These are phyloP conservation scores for Hypoxylon sp. DNA, from an alignment of 2,329 filamentous ascomycete genomes.

Conservation along the genomic window DNA sequence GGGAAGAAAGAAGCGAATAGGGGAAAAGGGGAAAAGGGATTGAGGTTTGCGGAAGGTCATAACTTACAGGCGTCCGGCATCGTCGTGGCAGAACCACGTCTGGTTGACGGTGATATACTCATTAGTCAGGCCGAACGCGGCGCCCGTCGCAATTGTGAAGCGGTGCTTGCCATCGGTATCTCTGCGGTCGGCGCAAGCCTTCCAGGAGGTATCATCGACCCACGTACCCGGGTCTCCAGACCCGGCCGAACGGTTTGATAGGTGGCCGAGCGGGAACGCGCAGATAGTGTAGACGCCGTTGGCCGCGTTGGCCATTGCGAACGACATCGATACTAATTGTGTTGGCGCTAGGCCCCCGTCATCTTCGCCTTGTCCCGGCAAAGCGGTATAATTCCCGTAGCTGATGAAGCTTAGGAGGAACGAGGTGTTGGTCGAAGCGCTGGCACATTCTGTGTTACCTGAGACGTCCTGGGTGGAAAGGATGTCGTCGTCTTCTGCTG, in stretches of 20 bases:
- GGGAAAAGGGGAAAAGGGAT: no score
- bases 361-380: constrained; percentile 38
- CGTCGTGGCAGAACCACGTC: constrained; percentile 50
- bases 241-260: constrained; percentile 12
- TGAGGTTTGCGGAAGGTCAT: not conserved
- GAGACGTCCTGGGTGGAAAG: constrained; percentile 19
- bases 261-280: constrained; percentile 44
- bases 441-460: constrained; percentile 33
- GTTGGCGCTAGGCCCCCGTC: constrained; percentile 25
- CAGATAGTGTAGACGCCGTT: constrained; percentile 44
- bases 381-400: constrained; percentile 47
- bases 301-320: constrained; percentile 43
- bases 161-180: constrained; percentile 48
- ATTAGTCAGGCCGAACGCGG: constrained; percentile 35
- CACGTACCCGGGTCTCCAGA: constrained; percentile 18
- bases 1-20: not conserved
- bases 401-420: constrained; percentile 37
- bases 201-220: constrained; percentile 43
- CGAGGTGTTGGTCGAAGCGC: constrained; percentile 12
- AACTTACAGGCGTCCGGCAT: constrained; percentile 45
- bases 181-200: constrained; percentile 48
- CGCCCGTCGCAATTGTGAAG: constrained; percentile 48
- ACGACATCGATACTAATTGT: constrained; percentile 45
- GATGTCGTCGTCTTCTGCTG: not conserved
- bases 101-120: constrained; percentile 42